A percentile compares a stretch with the other conserved stretches of the same genome.
Conservation (phyloP, 2,329 filamentous ascomycete genomes). For the Talaromyces marneffei region DNA sequence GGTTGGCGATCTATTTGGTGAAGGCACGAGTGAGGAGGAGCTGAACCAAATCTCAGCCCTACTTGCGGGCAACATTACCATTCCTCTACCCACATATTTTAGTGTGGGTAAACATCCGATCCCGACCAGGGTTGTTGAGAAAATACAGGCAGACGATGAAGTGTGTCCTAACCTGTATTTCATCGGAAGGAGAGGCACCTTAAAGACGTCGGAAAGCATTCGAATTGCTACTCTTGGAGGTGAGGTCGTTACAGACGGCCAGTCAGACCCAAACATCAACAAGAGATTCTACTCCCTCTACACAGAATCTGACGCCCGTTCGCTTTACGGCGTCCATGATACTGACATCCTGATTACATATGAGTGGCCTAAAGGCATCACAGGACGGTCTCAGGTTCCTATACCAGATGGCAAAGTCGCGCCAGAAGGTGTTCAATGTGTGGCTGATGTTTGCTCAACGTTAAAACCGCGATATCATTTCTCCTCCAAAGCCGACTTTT, state of each 20-base stretch:
- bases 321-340: slow-evolving; percentile 66
- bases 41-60: slow-evolving; percentile 60
- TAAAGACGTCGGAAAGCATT: slow-evolving; percentile 84
- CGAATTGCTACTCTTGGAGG: slow-evolving; percentile 85
- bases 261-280: slow-evolving; percentile 40
- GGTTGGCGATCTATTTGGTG: slow-evolving; percentile 73
- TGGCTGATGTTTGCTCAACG: slow-evolving; percentile 70
- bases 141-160: slow-evolving; percentile 64
- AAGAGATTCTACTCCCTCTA: slow-evolving; percentile 71
- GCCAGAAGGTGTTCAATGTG: slow-evolving; percentile 55
- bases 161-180: slow-evolving; percentile 89
- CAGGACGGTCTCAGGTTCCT: slow-evolving; percentile 59
- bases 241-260: slow-evolving; percentile 51
- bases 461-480: slow-evolving; percentile 93
- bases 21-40: slow-evolving; percentile 42
- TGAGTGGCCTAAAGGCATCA: slow-evolving; percentile 74
- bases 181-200: slow-evolving; percentile 76
- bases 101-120: slow-evolving; percentile 69
- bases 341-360: slow-evolving; percentile 84
- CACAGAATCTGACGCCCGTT: slow-evolving; percentile 67
- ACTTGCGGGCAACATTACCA: slow-evolving; percentile 62
- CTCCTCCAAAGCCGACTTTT: slow-evolving; percentile 62
- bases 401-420: slow-evolving; percentile 51
- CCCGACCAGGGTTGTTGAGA: slow-evolving; percentile 64
- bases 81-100: slow-evolving; percentile 87